Base-by-base conservation (phyloP, 2,329 filamentous ascomycete genomes). In the Fusarium mangiferae region DNA sequence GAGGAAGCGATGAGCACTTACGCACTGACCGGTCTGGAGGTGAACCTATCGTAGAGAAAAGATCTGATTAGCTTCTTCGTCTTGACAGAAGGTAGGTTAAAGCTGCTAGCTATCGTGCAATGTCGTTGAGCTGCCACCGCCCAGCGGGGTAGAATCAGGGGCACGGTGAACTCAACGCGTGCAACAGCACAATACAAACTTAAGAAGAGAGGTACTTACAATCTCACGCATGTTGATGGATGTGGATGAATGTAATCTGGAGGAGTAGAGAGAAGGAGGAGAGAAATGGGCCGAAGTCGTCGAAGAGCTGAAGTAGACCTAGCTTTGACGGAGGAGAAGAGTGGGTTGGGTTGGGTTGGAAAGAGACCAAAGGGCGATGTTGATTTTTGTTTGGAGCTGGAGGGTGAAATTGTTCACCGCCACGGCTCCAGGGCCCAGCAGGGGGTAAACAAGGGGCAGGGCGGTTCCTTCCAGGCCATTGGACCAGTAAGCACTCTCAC, bases 11-110 rank as follows among this genome's bases (percentile, higher is more conserved):
- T 54, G 35, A 73, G 55, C 56, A 88, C 87, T 87, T 87, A 98
- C 96, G 90, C 96, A 98, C 92, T 99, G 96, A 87, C 96, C 96
- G 90, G 96, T 99, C 90, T 99, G 96, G 82, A 99, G 95, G 88
- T 99, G 96, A 88, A 98, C 96, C 96, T 98, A 83, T 89, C 82
- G 94, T 83, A 88, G 81, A 77, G 76, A 77, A 71, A 82, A 85
- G 82, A 83, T 75, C 70, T 45, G 77, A 90, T 92, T 87, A 93
- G 91, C 86, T 80, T 82, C 82, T 79, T 80, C 28, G 74, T 64
- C 75, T 70, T 51, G 42, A 17, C 46, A 55, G 55, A 62, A 55
- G 62, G 52, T 71, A 60, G 55, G 35, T 62, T 45, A 57, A 55
- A 63, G 58, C 57, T 70, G 46, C 61, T 46, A 63, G 68, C 66